Percentiles rank a stretch among this genome's conserved stretches.
phyloP scores from a whole-genome alignment of 768 basidiomycete genomes.

The Hortiboletus flavorubellus region DNA sequence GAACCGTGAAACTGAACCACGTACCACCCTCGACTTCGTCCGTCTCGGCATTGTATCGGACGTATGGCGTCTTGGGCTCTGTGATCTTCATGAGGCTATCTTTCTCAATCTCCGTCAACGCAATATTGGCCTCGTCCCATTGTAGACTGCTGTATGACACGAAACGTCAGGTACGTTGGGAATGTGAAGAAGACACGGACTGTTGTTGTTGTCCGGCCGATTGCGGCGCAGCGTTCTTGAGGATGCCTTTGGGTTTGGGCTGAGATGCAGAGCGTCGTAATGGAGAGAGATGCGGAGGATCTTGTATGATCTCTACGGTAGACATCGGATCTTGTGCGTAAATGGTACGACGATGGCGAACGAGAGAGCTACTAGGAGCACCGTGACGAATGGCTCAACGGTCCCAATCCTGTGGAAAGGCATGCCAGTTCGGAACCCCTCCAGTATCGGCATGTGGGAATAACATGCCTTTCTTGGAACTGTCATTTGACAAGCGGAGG shows the following conservation, averaged over 20 bases:
- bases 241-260: slow-evolving; percentile 80
- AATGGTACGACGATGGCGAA: neutral
- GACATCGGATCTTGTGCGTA: slow-evolving; percentile 20
- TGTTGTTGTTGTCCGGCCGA: slow-evolving; percentile 43
- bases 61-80: slow-evolving; percentile 96
- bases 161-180: neutral
- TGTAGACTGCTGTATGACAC: slow-evolving; percentile 56
- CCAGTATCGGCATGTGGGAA: slow-evolving; percentile 19
- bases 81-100: slow-evolving; percentile 98
- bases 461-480: slow-evolving; percentile 20
- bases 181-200: slow-evolving; percentile 37
- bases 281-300: slow-evolving; percentile 46
- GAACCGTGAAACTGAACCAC: slow-evolving; percentile 8
- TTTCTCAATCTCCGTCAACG: slow-evolving; percentile 89
- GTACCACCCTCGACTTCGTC: slow-evolving; percentile 82
- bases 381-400: neutral
- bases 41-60: slow-evolving; percentile 85
- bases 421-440: slow-evolving; percentile 2
- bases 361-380: neutral
- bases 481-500: neutral
- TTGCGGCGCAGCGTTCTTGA: slow-evolving; percentile 70
- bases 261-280: slow-evolving; percentile 61
- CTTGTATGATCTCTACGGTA: slow-evolving; percentile 31
- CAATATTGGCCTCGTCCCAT: slow-evolving; percentile 95
- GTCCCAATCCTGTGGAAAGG: slow-evolving; percentile 1